A percentile compares a stretch with the other conserved stretches of the same genome.
Evolutionary conservation across 768 basidiomycete species (phyloP).

Genomic region (Boletus rufocinnamomeus): DNA sequence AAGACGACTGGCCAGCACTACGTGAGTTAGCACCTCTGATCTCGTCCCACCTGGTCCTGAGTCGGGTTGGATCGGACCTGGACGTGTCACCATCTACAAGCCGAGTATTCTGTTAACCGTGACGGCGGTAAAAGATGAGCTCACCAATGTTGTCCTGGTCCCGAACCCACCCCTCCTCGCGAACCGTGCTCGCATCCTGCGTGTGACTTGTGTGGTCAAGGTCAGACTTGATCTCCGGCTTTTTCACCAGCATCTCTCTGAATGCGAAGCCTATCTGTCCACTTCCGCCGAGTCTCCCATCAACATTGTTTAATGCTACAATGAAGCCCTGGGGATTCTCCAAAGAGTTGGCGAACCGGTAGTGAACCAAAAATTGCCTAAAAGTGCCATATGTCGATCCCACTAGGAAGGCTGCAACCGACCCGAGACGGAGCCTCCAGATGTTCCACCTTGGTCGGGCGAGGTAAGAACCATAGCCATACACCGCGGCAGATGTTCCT

Average conservation of each 20-base stretch:
- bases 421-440: slow-evolving; percentile 28
- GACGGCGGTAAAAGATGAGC: slow-evolving; percentile 1
- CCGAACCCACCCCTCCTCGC: slow-evolving; percentile 23
- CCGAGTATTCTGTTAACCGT: neutral
- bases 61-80: slow-evolving; percentile 10
- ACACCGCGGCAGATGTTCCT: slow-evolving; percentile 27
- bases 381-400: slow-evolving; percentile 39
- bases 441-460: slow-evolving; percentile 32
- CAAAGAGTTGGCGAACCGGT: slow-evolving; percentile 33
- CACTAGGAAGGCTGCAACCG: slow-evolving; percentile 25
- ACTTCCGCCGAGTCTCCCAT: slow-evolving; percentile 34
- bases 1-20: slow-evolving; percentile 50
- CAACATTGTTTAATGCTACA: slow-evolving; percentile 32
- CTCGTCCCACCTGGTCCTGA: slow-evolving; percentile 60
- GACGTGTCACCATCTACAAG: slow-evolving; percentile 7
- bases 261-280: slow-evolving; percentile 32
- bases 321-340: slow-evolving; percentile 36
- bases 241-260: slow-evolving; percentile 25
- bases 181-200: slow-evolving; percentile 7
- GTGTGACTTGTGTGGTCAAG: slow-evolving; percentile 2
- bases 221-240: slow-evolving; percentile 11
- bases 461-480: slow-evolving; percentile 28
- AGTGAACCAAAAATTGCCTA: slow-evolving; percentile 32
- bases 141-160: slow-evolving; percentile 17
- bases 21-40: slow-evolving; percentile 57